phyloP scores from a whole-genome alignment of 352 stramenopile genomes.

The Saprolegnia parasitica region DNA sequence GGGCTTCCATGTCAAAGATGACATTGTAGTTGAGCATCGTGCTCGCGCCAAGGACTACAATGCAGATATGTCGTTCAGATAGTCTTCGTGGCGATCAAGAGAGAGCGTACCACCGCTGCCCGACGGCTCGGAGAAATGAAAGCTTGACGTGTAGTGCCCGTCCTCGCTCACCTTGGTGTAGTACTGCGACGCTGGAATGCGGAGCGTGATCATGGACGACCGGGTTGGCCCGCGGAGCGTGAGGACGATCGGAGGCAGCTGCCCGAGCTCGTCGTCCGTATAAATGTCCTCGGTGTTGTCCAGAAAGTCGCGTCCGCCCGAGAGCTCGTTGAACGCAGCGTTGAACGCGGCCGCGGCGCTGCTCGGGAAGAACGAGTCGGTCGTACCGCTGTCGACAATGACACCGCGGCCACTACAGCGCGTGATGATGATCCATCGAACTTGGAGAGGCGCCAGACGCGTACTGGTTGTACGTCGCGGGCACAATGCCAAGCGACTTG shows the following conservation, averaged over 20 bases:
- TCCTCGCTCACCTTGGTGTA: constrained; percentile 47
- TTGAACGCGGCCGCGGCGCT: constrained; percentile 50
- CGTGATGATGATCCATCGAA: not conserved
- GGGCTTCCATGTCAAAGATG: constrained; percentile 76
- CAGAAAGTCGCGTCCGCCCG: constrained; percentile 48
- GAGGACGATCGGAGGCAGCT: constrained; percentile 62
- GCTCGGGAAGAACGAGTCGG: constrained; percentile 73
- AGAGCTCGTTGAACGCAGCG: constrained; percentile 42
- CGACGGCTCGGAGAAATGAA: constrained; percentile 76
- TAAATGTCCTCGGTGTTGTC: constrained; percentile 49
- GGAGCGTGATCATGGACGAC: constrained; percentile 54
- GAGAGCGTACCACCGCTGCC: constrained; percentile 47
- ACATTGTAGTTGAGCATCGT: constrained; percentile 78
- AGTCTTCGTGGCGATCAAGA: constrained; percentile 1
- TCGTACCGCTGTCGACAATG: constrained; percentile 84
- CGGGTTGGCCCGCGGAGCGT: constrained; percentile 49
- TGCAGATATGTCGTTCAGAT: no score
- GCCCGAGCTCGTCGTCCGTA: constrained; percentile 36
- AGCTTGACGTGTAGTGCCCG: constrained; percentile 58
- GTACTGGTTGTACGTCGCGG: constrained; percentile 47
- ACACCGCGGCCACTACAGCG: constrained; percentile 51
- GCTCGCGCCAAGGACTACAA: constrained; percentile 77
- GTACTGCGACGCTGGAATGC: constrained; percentile 63
- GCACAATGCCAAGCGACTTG: constrained; percentile 42
- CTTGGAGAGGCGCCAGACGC: not conserved